Evolutionary conservation across 2,329 filamentous ascomycete species (phyloP), one percentile per base, ranked within the genome.

Genomic region (Neonectria faginata): DNA sequence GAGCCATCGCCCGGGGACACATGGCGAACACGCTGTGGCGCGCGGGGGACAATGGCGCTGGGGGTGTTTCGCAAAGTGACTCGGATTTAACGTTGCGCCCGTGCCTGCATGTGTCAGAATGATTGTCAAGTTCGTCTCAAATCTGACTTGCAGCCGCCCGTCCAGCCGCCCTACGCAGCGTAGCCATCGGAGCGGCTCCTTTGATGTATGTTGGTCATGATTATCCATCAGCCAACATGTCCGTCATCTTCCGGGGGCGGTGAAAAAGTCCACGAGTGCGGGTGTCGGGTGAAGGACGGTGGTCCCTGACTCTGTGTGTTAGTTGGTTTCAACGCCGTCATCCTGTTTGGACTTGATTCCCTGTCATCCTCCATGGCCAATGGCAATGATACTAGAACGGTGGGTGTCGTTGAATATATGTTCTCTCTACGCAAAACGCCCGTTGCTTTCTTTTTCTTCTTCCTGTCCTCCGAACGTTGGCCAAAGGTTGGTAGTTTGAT

Each of bases 91-190:
- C 50, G 57, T 42, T 50, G n/a, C n/a, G n/a, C n/a, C n/a, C n/a
- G n/a, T n/a, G n/a, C n/a, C n/a, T n/a, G n/a, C n/a, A n/a, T n/a
- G n/a, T n/a, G n/a, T n/a, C n/a, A n/a, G n/a, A n/a, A n/a, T n/a
- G n/a, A n/a, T n/a, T n/a, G n/a, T n/a, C n/a, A 42, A 31, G 55
- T 58, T 63, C 60, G 41, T 58, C 60, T 63, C 55, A 36, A 54
- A 44, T 63, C 48, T 44, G 11, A 41, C 42, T 45, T 50, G 55
- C 55, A 57, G 55, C 44, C 36, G 16, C 6, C 36, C 14, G 33
- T 14, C 33, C 33, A 16, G 16, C 33, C 36, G 44, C 55, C 45
- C 45, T 47, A 50, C 41, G 48, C 53, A 48, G 39, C 55, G 54
- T 57, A 41, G 29, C 55, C 31, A 31, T 59, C 50, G 60, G 60